A percentile compares a stretch with the other conserved stretches of the same genome.
These are phyloP conservation scores for Xylaria hypoxylon DNA, from an alignment of 2,329 filamentous ascomycete genomes.

Conservation along the genomic window DNA sequence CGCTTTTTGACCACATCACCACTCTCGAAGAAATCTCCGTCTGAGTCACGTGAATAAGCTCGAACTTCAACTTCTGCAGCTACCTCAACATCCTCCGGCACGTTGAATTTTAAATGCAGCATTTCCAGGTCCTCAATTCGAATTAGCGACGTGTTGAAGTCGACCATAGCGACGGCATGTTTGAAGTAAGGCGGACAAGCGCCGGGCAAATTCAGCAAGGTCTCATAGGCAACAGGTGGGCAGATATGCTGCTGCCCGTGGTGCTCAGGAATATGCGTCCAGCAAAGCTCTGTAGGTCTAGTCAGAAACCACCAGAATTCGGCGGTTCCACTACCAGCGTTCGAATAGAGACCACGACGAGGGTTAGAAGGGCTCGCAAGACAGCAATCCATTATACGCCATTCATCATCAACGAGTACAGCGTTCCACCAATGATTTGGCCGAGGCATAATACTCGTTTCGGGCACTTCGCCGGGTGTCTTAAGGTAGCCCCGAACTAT, in stretches of 20 bases:
- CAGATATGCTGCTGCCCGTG: conserved; percentile 93
- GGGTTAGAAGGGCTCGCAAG: conserved; percentile 93
- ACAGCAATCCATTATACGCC: conserved; percentile 96
- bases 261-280: conserved; percentile 91
- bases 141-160: conserved; percentile 89
- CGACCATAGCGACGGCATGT: conserved; percentile 80
- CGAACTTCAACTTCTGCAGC: conserved; percentile 92
- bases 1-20: conserved; percentile 88
- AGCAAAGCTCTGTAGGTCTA: conserved; percentile 89
- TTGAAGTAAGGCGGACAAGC: conserved; percentile 91
- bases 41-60: conserved; percentile 81
- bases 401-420: conserved; percentile 91
- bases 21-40: conserved; percentile 94
- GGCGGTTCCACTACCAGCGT: conserved; percentile 73
- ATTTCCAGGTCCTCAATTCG: conserved; percentile 93
- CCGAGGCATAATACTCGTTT: conserved; percentile 83
- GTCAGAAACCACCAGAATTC: conserved; percentile 96
- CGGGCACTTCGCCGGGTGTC: conserved; percentile 82
- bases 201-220: conserved; percentile 86
- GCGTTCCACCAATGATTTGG: conserved; percentile 99
- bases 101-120: conserved; percentile 87
- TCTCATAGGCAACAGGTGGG: conserved; percentile 85
- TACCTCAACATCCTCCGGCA: conserved; percentile 90
- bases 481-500: conserved; percentile 92
- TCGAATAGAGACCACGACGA: conserved; percentile 80